Evolutionary conservation across 2,329 filamentous ascomycete genomes (phyloP), one percentile per base, ranked within the genome.

Genomic region (Fusarium redolens): DNA sequence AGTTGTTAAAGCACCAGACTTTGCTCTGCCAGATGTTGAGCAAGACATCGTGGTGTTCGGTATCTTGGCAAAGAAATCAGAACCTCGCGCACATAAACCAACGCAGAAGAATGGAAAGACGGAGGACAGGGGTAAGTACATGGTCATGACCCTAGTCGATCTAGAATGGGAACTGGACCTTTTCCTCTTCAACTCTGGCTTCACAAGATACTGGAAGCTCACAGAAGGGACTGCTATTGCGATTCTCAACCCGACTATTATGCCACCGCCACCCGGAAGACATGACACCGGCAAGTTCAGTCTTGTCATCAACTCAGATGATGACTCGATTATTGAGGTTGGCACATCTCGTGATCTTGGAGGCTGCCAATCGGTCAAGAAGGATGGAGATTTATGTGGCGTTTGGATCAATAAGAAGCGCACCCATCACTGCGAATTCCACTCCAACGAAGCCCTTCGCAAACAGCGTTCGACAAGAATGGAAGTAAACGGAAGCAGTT

Each of bases 161-260:
- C 85, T 99, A 15, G 92, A 94, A 77, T 97, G 92, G 90, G 94
- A 97, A 76, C 82, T 99, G 17, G 95, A 98, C 72, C 88, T 98
- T 45, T 98, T 95, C 77, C 89, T 99, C 18, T 99, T 99, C 82
- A 93, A 93, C 77, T 91, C 92, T 0, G 97, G 94, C 11, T 98
- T 98, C 77, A 92, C 93, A 20, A 91, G 93, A 61, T 99, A 96
- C 84, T 98, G 96, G 92, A 97, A 97, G 79, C 85, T 98, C n/a
- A 91, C 91, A 0, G 89, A 94, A 4, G 96, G 96, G n/a, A 98
- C 95, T 0, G 88, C 98, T 3, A 86, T 99, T 62, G 96, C 96
- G 9, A 93, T 99, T 31, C 86, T 99, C 35, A 99, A 99, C 78
- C 96, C 96, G 2, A 91, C 87, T 22, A 92, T 98, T 75, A 93